Base-by-base conservation (phyloP, 805 yeast genomes). In the Pichia nanzhaoensis region DNA sequence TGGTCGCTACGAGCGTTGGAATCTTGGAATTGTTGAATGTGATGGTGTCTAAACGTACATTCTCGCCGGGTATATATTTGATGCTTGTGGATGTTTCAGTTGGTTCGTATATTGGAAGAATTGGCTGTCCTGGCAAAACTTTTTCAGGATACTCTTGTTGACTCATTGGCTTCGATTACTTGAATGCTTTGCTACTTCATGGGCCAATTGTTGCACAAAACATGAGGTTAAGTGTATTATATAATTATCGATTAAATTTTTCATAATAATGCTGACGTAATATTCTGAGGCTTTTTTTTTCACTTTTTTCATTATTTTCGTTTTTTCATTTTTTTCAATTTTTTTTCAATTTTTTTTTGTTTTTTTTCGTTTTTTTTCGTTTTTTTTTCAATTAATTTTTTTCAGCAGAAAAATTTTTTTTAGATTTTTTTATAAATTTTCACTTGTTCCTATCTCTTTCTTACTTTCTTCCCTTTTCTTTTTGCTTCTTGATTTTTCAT, bases 91-190 rank as follows among this genome's bases (percentile, higher is more conserved):
- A 32, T 0, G 19, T n/a, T 10, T 48, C 49, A 4, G 63, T 44
- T 8, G 71, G 70, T 54, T 67, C 34, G 41, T 44, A 71, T 6
- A 71, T 66, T 1, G 93, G 90, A 17, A 80, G 73, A 20, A 88
- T 69, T 35, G 82, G 75, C 55, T 88, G 95, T 0, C 96, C 96
- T 1, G 96, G 96, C n/a, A 81, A 69, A 2, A 75, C 86, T 32
- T 60, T 59, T 28, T 68, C 64, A 18, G 82, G 81, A n/a, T 38
- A 73, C 42, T 28, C 16, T 5, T 6, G 13, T 31, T n/a, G 16
- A 28, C 19, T n/a, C 45, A 39, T 44, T 5, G 12, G 7, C n/a
- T 9, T 37, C 22, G 2, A 21, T 22, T 21, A 18, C 9, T 22
- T 8, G 10, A 14, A n/a, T n/a, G n/a, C n/a, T n/a, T n/a, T n/a